Conservation (phyloP, 2,329 filamentous ascomycete species). For the Ophidiomyces ophidiicola region DNA sequence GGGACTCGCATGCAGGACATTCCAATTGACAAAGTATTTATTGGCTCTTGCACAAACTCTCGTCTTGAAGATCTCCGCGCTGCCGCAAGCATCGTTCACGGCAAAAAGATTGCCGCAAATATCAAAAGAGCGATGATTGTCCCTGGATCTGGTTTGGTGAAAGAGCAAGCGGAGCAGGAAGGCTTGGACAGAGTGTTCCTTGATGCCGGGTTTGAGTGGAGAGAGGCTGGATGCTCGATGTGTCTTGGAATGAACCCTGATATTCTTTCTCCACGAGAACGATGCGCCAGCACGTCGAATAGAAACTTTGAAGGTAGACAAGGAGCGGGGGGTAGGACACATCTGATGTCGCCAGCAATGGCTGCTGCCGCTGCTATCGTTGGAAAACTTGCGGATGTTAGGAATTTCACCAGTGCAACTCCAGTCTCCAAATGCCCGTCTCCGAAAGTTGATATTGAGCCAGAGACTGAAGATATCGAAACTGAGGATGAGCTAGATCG, state of each 20-base stretch:
- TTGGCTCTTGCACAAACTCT: constrained; percentile 94
- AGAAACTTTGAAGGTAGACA: constrained; percentile 96
- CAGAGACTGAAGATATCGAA: constrained; percentile 46
- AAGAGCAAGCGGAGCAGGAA: constrained; percentile 79
- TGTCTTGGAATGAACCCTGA: constrained; percentile 99
- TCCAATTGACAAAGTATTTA: constrained; percentile 87
- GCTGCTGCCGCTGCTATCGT: constrained; percentile 81
- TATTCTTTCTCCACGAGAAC: constrained; percentile 80
- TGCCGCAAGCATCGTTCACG: constrained; percentile 74
- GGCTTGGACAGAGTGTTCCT: constrained; percentile 85
- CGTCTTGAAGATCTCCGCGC: constrained; percentile 89
- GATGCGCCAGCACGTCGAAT: constrained; percentile 91
- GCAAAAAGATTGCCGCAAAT: constrained; percentile 73
- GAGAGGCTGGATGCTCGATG: constrained; percentile 97
- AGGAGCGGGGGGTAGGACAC: constrained; percentile 79
- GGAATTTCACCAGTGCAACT: constrained; percentile 52
- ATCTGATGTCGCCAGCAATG: constrained; percentile 95
- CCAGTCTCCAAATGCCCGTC: constrained; percentile 39
- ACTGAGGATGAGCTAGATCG: constrained; percentile 53
- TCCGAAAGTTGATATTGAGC: constrained; percentile 48
- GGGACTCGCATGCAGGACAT: constrained; percentile 91
- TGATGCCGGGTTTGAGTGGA: constrained; percentile 93
- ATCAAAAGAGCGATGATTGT: constrained; percentile 94
- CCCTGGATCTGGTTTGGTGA: constrained; percentile 87
- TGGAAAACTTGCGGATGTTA: constrained; percentile 84